Percentiles rank a stretch among this genome's conserved stretches.
phyloP scores from a whole-genome alignment of 176 grass and related monocot species.

The Oryza glaberrima region DNA sequence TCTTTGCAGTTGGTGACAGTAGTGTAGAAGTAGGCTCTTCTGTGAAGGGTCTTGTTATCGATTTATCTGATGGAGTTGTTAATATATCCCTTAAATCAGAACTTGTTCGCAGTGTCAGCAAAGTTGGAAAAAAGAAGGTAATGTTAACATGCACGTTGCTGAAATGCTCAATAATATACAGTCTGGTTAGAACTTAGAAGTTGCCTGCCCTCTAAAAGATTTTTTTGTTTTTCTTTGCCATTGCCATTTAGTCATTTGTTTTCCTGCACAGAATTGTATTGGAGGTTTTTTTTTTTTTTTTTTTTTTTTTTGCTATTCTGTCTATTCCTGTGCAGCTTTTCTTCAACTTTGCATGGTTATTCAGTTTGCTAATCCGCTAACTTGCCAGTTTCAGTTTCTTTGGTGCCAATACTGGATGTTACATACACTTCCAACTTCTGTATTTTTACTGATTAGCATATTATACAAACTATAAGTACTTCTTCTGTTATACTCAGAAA shows the following conservation, averaged over 20 bases:
- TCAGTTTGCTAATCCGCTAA: background rate
- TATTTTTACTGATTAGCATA: constrained; percentile 20
- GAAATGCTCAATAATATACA: background rate
- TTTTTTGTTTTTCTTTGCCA: background rate
- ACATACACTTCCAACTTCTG: background rate
- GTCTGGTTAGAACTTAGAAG: background rate
- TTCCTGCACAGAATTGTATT: background rate
- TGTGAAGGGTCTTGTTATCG: constrained; percentile 82
- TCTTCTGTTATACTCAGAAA: constrained; percentile 62
- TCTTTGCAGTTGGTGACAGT: constrained; percentile 61
- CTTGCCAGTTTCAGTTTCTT: constrained; percentile 14
- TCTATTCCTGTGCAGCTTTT: background rate
- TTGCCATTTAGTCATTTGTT: background rate
- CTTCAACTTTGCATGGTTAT: constrained; percentile 18
- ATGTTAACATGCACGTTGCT: background rate
- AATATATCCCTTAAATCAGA: constrained; percentile 89
- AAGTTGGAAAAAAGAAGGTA: constrained; percentile 72
- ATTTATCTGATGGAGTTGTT: constrained; percentile 88
- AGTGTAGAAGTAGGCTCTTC: constrained; percentile 68
- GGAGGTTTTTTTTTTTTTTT: background rate
- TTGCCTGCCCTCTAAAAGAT: background rate
- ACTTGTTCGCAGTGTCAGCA: constrained; percentile 58
- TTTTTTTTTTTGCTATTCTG: background rate
- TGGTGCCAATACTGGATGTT: background rate
- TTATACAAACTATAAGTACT: background rate